phyloP scores from a whole-genome alignment of 306 rosid genomes.

The Cajanus cajan region DNA sequence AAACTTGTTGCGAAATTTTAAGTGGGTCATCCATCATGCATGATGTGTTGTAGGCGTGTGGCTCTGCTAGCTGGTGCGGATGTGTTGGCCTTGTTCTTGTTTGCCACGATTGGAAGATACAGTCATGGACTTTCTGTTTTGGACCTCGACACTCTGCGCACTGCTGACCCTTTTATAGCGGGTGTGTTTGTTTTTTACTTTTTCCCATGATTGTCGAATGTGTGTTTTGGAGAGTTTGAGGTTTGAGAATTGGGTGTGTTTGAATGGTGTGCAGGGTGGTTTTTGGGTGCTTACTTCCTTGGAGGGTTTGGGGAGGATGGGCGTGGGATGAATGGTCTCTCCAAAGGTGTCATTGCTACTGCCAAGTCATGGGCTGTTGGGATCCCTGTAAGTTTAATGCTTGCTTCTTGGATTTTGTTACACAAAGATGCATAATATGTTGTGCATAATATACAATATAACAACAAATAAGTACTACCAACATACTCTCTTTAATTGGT shows the following conservation, averaged over 20 bases:
- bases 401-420: background rate
- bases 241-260: conserved; percentile 19
- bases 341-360: conserved; percentile 72
- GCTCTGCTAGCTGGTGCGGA: conserved; percentile 87
- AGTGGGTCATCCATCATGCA: background rate
- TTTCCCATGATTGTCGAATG: background rate
- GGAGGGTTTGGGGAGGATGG: conserved; percentile 93
- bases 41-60: conserved; percentile 57
- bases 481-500: no score
- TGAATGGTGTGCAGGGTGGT: conserved; percentile 68
- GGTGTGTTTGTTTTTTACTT: conserved; percentile 44
- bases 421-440: background rate
- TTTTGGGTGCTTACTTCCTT: conserved; percentile 87
- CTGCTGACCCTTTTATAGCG: conserved; percentile 96
- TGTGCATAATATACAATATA: no score
- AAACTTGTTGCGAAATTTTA: background rate
- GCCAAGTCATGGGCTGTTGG: conserved; percentile 92
- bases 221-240: background rate
- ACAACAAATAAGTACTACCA: no score
- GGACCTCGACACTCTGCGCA: conserved; percentile 69
- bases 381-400: conserved; percentile 67
- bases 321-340: conserved; percentile 75
- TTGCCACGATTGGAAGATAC: conserved; percentile 86
- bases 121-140: conserved; percentile 79
- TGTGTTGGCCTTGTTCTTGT: conserved; percentile 78